These are phyloP conservation scores for Colletotrichum sp. DNA, from an alignment of 2,329 filamentous ascomycete species.

Conservation along the genomic window DNA sequence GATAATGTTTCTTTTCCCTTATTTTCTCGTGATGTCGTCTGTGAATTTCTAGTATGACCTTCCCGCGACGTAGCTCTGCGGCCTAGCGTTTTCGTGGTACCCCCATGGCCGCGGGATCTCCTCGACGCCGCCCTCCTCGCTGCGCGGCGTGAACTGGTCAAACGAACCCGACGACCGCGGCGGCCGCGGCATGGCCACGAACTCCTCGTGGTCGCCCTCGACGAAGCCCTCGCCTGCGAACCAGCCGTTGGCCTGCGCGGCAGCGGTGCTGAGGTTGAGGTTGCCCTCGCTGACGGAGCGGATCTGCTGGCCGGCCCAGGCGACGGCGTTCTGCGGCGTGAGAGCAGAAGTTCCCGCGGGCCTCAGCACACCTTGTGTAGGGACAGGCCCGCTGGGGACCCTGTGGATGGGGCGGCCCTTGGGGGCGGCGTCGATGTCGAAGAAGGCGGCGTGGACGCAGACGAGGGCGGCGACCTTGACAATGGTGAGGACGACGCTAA, in stretches of 20 bases:
- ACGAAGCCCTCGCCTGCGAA: constrained; percentile 5
- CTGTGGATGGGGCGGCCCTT: background rate
- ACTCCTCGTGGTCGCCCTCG: background rate
- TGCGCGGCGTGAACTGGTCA: constrained; percentile 5
- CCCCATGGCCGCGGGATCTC: background rate
- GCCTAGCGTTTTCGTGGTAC: background rate
- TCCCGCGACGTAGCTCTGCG: constrained; percentile 11
- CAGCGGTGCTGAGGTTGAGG: background rate
- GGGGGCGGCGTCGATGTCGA: background rate
- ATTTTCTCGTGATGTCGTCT: background rate
- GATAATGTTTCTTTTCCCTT: no score
- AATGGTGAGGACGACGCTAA: constrained; percentile 10
- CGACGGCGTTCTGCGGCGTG: background rate
- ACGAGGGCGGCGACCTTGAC: constrained; percentile 14
- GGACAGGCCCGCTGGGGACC: background rate
- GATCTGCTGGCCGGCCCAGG: constrained; percentile 1
- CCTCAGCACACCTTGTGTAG: background rate
- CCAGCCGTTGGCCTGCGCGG: background rate
- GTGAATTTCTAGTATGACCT: constrained; percentile 4
- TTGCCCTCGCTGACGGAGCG: constrained; percentile 9
- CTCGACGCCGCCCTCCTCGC: background rate
- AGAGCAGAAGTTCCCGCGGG: constrained; percentile 2
- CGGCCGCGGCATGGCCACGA: background rate
- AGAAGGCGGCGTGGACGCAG: constrained; percentile 11
- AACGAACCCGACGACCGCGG: background rate